These are phyloP conservation scores for Hygrophila difformis DNA, from an alignment of 257 asterid genomes.

Conservation along the genomic window DNA sequence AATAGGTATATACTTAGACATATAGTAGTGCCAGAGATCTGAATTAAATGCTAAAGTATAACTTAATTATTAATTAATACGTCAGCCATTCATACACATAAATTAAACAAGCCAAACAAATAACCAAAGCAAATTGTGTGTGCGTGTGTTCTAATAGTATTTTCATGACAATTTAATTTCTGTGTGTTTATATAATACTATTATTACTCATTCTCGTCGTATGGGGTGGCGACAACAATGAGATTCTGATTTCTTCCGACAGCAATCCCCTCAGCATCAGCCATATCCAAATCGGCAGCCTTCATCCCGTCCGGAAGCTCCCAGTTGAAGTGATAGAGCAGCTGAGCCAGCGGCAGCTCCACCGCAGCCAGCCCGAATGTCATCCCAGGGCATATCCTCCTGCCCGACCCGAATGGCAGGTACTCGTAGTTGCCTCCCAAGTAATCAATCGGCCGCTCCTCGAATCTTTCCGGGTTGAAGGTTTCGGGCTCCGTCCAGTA, in stretches of 20 bases:
- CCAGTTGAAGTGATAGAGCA: conserved; percentile 4
- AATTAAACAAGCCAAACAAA: no score
- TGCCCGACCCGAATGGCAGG: conserved; percentile 13
- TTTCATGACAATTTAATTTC: no score
- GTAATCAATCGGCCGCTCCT: not conserved
- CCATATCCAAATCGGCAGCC: conserved; percentile 5
- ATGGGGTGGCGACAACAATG: not conserved
- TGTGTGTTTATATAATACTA: no score
- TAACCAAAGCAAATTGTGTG: no score
- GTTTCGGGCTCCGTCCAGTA: conserved; percentile 10
- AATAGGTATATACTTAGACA: no score
- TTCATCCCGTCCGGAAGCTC: not conserved
- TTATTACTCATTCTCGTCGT: no score
- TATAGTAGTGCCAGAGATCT: no score
- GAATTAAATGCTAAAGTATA: no score
- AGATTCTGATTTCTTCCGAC: conserved; percentile 1
- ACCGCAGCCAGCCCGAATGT: conserved; percentile 7
- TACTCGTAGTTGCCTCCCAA: conserved; percentile 7
- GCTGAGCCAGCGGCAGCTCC: conserved; percentile 12
- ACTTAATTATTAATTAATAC: no score
- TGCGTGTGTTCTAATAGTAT: no score
- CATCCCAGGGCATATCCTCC: conserved; percentile 15
- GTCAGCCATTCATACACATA: no score
- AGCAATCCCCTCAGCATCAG: conserved; percentile 4
- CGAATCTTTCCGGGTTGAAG: conserved; percentile 10